Base-by-base conservation (phyloP, 2,329 filamentous ascomycete species). In the Endothia cerciana region DNA sequence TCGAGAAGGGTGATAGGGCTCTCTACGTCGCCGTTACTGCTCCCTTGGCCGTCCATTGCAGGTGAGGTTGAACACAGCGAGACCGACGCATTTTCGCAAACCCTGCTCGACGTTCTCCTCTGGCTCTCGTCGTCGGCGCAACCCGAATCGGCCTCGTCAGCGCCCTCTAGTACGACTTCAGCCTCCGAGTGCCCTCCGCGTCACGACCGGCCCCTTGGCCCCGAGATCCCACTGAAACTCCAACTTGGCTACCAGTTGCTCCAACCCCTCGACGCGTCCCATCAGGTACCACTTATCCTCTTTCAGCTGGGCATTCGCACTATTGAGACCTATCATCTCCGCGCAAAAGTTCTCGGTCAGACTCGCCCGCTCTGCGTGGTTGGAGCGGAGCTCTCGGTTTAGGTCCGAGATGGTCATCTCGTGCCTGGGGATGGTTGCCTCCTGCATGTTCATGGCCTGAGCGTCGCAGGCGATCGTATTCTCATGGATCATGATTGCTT, bases 201-300 rank as follows among this genome's bases (percentile, higher is more conserved):
- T 11, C 22, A 15, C 40, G 17, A 15, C 36, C 17, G 45, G 28
- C 25, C 33, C 28, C 38, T 47, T 25, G n/a, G 5, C 40, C 17
- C 19, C 19, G 6, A 25, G 30, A n/a, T n/a, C 10, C 19, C 19
- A 15, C 28, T 30, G 4, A 1, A 36, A n/a, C 2, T 57, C 51
- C 51, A 57, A 25, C 36, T n/a, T 57, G 30, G 61, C 28, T 7
- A 47, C 41, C 60, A 49, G 8, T 30, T 45, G 22, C 36, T 68
- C 66, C 25, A 68, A 25, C 49, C 65, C 60, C 33, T 53, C 60
- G 22, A 68, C 40, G 60, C 60, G 59, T 7, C 63, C 56, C 45
- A 65, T 62, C 19, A 65, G 40, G 28, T 30, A 38, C 64, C 47
- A 60, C 49, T 66, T 68, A 22, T 66, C 63, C 41, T 60, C 60